phyloP scores from a whole-genome alignment of 1,284 basidiomycete species.

The Bjerkandera adusta region DNA sequence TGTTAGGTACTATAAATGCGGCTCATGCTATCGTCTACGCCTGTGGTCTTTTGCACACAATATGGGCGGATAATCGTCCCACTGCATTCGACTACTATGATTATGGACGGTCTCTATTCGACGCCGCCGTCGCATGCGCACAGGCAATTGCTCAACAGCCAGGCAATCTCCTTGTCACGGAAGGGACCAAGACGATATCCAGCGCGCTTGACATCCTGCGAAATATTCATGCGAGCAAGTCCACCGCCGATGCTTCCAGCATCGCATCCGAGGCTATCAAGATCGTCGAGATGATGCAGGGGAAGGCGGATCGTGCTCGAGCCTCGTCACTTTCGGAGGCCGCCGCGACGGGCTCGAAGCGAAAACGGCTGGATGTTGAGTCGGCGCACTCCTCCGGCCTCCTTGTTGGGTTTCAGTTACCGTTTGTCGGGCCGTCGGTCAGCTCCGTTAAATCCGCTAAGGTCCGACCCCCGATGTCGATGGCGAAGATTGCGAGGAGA shows the following conservation, averaged over 20 bases:
- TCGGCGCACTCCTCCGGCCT: constrained; percentile 24
- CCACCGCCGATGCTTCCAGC: constrained; percentile 22
- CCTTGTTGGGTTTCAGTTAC: constrained; percentile 41
- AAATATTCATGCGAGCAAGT: constrained; percentile 29
- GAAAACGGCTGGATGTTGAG: constrained; percentile 52
- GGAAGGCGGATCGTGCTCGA: constrained; percentile 42
- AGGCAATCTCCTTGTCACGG: constrained; percentile 40
- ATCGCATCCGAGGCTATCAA: constrained; percentile 36
- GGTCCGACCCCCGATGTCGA: constrained; percentile 11
- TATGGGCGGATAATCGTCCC: constrained; percentile 37
- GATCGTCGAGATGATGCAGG: constrained; percentile 48
- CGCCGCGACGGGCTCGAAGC: constrained; percentile 39
- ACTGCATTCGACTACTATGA: constrained; percentile 59
- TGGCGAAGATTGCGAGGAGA: constrained; percentile 14
- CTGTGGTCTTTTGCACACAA: constrained; percentile 39
- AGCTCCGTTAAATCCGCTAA: constrained; percentile 25
- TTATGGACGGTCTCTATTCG: constrained; percentile 56
- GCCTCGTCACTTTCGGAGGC: constrained; percentile 15
- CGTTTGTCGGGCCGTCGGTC: constrained; percentile 44
- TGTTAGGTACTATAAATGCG: constrained; percentile 55
- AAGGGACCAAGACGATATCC: constrained; percentile 47
- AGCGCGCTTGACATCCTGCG: constrained; percentile 50
- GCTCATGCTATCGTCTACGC: constrained; percentile 58
- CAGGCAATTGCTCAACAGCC: constrained; percentile 56
- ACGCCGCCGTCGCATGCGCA: constrained; percentile 60